Evolutionary conservation across 768 basidiomycete species (phyloP).

Genomic region (Punctularia strigosozonata): DNA sequence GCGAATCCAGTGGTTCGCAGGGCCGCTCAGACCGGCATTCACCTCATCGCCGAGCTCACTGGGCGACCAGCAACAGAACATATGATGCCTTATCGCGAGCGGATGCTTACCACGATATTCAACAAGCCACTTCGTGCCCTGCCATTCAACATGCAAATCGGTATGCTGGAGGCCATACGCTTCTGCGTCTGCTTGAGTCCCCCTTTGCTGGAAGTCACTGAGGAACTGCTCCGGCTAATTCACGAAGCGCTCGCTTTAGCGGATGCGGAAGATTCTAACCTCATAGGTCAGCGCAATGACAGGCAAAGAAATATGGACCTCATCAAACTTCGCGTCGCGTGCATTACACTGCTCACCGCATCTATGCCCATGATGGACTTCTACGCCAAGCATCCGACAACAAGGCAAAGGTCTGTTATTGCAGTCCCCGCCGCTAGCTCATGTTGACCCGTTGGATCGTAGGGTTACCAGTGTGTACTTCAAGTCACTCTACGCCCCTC

Average conservation of each 20-base stretch:
- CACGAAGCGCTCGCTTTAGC: conserved; percentile 92
- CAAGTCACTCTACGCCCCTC: conserved; percentile 92
- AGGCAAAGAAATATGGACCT: conserved; percentile 76
- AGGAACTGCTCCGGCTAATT: conserved; percentile 81
- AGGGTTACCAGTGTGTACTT: conserved; percentile 96
- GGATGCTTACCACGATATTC: conserved; percentile 82
- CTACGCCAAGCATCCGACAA: conserved; percentile 73
- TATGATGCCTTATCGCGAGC: conserved; percentile 75
- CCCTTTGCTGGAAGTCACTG: conserved; percentile 82
- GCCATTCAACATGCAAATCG: conserved; percentile 91
- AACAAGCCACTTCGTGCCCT: conserved; percentile 94
- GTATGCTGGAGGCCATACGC: conserved; percentile 93
- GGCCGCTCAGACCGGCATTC: conserved; percentile 73
- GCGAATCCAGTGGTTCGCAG: conserved; percentile 78
- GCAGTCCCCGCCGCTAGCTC: background rate
- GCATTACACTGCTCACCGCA: conserved; percentile 85
- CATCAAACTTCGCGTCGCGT: conserved; percentile 84
- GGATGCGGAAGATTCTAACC: conserved; percentile 85
- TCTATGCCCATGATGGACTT: conserved; percentile 94
- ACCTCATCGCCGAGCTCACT: conserved; percentile 62
- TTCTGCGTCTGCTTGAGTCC: conserved; percentile 87
- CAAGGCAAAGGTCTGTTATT: conserved; percentile 63
- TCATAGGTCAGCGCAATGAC: conserved; percentile 61
- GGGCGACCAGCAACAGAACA: conserved; percentile 65
- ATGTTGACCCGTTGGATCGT: conserved; percentile 1